Base-by-base conservation (phyloP, 305 asterid genomes). In the Ajuga reptans region DNA sequence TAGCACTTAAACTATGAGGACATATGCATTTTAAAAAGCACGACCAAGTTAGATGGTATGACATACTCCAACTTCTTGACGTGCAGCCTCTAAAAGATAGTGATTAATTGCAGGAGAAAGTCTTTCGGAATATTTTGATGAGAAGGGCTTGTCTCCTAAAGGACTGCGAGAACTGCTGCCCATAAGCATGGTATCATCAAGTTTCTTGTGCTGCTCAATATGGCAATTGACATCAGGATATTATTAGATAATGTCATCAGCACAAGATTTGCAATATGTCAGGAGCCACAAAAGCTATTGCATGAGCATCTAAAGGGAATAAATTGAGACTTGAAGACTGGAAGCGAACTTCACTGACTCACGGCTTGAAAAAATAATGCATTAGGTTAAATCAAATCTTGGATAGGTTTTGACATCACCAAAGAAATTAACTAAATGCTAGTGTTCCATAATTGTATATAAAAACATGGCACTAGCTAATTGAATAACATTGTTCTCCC, bases 61-160 rank as follows among this genome's bases (percentile, higher is more conserved):
- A 85, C 94, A 66, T 89, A 94, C 99, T 72, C 96, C 91, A 83
- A 91, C 96, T 83, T 93, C 99, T 68, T 84, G 96, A 58, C 96
- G 92, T 67, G 97, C 91, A 5, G 99, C 96, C 81, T 94, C 99
- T 76, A 93, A 79, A 65, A 94, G 88, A 72, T 94, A 94, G 68
- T 91, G 92, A 70, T 94, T 94, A 66, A 94, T 94, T 63, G 97
- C 95, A 75, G 99, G 97, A 51, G 99, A 91, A 75, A 94, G 96
- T 77, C 91, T 89, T 45, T 89, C 97, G 17, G 99, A 91, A 76
- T 94, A 94, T 85, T 87, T 94, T 18, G 96, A 90, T 45, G 96
- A 82, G 72, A 87, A 73, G 53, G 95, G 90, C 74, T 84, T 89
- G 64, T 94, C 96, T 68, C 89, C 97, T 49, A 84, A 84, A 12